Conservation (phyloP, 257 asterid species). For the Salvia hispanica region DNA sequence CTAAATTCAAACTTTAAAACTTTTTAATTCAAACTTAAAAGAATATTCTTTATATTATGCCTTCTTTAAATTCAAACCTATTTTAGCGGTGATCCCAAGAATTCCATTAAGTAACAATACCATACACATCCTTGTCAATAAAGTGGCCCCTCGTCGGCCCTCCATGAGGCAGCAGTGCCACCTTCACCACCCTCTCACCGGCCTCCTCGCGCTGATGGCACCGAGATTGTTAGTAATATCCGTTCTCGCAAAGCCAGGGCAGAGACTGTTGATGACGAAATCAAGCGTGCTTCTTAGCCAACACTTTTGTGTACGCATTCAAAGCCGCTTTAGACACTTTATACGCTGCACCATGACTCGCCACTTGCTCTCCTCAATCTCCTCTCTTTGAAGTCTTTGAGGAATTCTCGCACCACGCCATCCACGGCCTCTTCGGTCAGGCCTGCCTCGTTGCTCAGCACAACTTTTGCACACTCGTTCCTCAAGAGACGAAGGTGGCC, state of each 20-base stretch:
- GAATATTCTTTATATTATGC: no score
- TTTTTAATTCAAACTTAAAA: no score
- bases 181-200: conserved; percentile 43
- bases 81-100: no score
- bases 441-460: conserved; percentile 35
- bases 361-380: conserved; percentile 45
- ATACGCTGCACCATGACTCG: conserved; percentile 44
- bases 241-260: conserved; percentile 58
- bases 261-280: conserved; percentile 39
- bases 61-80: no score
- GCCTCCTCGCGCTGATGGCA: conserved; percentile 38
- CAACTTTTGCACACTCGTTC: conserved; percentile 47
- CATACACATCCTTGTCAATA: no score
- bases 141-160: conserved; percentile 52
- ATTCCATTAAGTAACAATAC: no score
- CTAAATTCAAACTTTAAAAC: no score
- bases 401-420: conserved; percentile 40
- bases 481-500: conserved; percentile 44
- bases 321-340: conserved; percentile 57
- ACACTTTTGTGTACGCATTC: conserved; percentile 43
- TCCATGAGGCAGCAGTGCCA: conserved; percentile 43
- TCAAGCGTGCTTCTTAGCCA: conserved; percentile 42
- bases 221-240: conserved; percentile 43
- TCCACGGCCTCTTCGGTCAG: conserved; percentile 46
- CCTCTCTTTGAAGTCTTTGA: conserved; percentile 40